Conservation (phyloP, 306 rosid genomes). For the Dryas alaskensis region DNA sequence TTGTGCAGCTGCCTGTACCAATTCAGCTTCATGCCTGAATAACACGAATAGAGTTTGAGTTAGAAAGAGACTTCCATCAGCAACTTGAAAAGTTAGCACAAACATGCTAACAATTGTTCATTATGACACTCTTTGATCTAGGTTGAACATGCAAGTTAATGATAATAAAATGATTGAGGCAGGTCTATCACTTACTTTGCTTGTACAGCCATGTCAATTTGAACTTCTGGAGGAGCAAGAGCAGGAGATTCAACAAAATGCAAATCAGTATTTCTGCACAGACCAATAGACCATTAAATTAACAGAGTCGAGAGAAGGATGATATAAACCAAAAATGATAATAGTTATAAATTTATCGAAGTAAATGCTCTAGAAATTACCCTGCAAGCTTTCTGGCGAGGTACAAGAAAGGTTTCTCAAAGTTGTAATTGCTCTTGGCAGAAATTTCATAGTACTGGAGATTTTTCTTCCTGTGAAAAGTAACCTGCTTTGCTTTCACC, state of each 20-base stretch:
- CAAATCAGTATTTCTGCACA: constrained; percentile 18
- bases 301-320: background rate
- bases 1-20: constrained; percentile 12
- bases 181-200: constrained; percentile 13
- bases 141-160: background rate
- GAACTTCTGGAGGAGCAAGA: constrained; percentile 36
- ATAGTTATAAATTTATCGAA: background rate
- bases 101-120: background rate
- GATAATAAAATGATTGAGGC: background rate
- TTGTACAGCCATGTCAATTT: constrained; percentile 31
- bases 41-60: too few species aligned
- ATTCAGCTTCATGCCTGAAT: constrained; percentile 24
- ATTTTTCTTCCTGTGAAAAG: constrained; percentile 39
- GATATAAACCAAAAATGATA: background rate
- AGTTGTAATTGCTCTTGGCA: constrained; percentile 43
- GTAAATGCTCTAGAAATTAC: background rate
- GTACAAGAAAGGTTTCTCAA: constrained; percentile 41
- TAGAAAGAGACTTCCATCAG: too few species aligned
- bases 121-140: background rate
- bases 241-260: constrained; percentile 34
- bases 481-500: constrained; percentile 39
- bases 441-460: constrained; percentile 40
- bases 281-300: background rate
- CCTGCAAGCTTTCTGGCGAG: constrained; percentile 44
- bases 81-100: too few species aligned